A percentile compares a stretch with the other conserved stretches of the same genome.
phyloP scores from a whole-genome alignment of 108 stramenopile genomes.

The Conticribra guillardii region DNA sequence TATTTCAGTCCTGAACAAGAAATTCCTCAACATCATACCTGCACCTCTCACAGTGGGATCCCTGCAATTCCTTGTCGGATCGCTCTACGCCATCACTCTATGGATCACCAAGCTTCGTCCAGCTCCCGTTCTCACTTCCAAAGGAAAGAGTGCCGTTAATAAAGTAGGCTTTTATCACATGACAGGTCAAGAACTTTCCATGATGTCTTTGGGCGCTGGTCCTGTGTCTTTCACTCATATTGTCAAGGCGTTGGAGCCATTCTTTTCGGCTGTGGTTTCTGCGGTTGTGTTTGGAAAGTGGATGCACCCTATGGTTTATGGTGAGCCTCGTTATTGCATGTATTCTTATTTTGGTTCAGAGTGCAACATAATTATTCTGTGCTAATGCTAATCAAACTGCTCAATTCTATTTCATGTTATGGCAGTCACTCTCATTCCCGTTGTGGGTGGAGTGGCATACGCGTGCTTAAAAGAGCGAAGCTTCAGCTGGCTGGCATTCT shows the following conservation, averaged over 20 bases:
- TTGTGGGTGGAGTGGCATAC: slow-evolving; percentile 90
- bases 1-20: slow-evolving; percentile 94
- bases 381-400: too few species aligned
- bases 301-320: slow-evolving; percentile 80
- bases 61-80: slow-evolving; percentile 89
- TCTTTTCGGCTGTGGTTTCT: slow-evolving; percentile 81
- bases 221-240: slow-evolving; percentile 90
- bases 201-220: slow-evolving; percentile 83
- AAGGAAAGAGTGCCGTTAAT: slow-evolving; percentile 49
- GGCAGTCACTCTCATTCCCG: slow-evolving; percentile 75
- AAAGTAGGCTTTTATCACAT: slow-evolving; percentile 87
- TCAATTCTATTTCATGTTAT: too few species aligned
- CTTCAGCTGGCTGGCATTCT: slow-evolving; percentile 92
- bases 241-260: slow-evolving; percentile 92
- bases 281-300: slow-evolving; percentile 75
- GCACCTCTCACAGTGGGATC: slow-evolving; percentile 90
- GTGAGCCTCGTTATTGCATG: too few species aligned
- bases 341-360: too few species aligned
- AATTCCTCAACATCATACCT: slow-evolving; percentile 88
- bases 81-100: slow-evolving; percentile 71
- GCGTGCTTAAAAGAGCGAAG: slow-evolving; percentile 88
- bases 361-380: too few species aligned
- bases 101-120: slow-evolving; percentile 79
- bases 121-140: slow-evolving; percentile 59
- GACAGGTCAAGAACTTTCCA: slow-evolving; percentile 81